Percentiles rank a stretch among this genome's conserved stretches.
Conservation (phyloP, 2,329 filamentous ascomycete genomes). For the Chaetomium sp. region DNA sequence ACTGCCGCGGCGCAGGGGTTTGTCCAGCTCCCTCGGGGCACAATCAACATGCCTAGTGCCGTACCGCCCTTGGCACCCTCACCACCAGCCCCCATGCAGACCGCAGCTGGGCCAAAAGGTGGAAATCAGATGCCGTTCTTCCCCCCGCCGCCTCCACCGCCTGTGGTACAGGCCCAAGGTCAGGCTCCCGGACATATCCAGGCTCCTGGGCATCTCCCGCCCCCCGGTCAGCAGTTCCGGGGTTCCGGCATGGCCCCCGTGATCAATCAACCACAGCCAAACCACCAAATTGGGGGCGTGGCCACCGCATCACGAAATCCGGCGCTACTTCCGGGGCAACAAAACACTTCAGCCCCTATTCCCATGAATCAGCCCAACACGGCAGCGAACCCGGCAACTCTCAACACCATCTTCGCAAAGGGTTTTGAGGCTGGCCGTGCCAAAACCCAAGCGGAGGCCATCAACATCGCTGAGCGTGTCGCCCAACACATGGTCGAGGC, state of each 20-base stretch:
- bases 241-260: no score
- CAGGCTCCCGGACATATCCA: neutral
- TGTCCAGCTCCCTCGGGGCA: neutral
- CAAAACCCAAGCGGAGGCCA: slow-evolving; percentile 12
- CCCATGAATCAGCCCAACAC: no score
- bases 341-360: no score
- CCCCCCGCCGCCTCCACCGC: neutral
- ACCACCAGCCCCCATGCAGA: neutral
- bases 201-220: neutral
- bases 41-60: neutral
- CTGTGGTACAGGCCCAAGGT: neutral
- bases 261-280: no score
- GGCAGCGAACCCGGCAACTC: neutral
- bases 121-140: neutral
- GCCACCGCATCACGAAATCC: no score
- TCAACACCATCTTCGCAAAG: neutral
- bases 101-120: neutral
- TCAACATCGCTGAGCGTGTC: slow-evolving; percentile 10
- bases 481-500: no score
- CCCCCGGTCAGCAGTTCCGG: neutral
- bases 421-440: neutral
- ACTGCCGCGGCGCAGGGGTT: neutral
- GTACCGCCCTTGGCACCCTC: neutral
- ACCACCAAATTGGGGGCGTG: no score
- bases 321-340: no score